Evolutionary conservation across 2,329 filamentous ascomycete species (phyloP), one percentile per base, ranked within the genome.

Genomic region (Sporothrix mexicana): DNA sequence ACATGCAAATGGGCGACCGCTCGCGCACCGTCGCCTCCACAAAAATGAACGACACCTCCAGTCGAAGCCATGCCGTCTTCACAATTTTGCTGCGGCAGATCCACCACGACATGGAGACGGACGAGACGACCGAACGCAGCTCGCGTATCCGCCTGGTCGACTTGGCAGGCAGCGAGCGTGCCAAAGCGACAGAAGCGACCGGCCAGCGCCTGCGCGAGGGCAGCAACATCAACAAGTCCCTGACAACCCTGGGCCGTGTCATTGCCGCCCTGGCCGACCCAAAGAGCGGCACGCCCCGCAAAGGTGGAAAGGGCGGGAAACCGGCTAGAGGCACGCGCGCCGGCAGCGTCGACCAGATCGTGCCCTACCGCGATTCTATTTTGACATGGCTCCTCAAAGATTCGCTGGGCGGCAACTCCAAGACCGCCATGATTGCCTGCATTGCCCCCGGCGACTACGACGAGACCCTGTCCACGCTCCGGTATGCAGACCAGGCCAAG

Each of bases 31-130:
- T 90, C 23, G 96, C 96, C 15, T 94, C 93, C 79, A 99, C 96
- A 74, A 98, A 98, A 84, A 99, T 99, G 96, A 99, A 99, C 82
- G 96, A 99, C 82, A 98, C 95, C 2, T 97, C 94, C 71, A 97
- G 94, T 75, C 93, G 96, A 80, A 97, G 94, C 76, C 96, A 99
- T 80, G 94, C 96, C 8, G 96, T 99, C 73, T 99, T 99, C 82
- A 99, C 96, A 41, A 96, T 99, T 77, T 96, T 97, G 84, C 87
- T 99, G 73, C 98, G 97, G 83, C 96, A 98, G 82, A 99, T 99
- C 76, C 95, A 98, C 79, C 95, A 98, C 82, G 95, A 98, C 78
- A 92, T 98, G 83, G 92, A 94, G 70, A 97, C 94, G n/a, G 96
- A 99, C 80, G 95, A 97, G 84, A 98, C 95, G 1, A 98, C 97